Conservation (phyloP, 2,329 filamentous ascomycete genomes). For the Stachybotrys elegans region DNA sequence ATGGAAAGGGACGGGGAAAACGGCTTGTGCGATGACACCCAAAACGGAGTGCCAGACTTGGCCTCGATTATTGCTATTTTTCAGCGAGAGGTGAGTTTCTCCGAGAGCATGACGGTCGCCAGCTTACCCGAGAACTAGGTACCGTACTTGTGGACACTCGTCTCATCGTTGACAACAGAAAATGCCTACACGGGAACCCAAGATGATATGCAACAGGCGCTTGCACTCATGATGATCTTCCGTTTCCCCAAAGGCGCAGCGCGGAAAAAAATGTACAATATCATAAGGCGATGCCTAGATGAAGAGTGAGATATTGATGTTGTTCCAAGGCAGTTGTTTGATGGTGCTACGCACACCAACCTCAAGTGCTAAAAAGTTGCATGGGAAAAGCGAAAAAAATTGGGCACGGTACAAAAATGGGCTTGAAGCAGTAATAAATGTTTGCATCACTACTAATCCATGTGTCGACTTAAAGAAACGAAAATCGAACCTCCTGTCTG, state of each 20-base stretch:
- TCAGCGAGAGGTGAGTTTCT: neutral
- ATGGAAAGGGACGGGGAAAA: neutral
- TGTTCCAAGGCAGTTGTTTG: neutral
- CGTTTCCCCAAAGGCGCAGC: neutral
- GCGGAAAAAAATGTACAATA: neutral
- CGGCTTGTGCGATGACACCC: neutral
- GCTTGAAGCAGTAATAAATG: neutral
- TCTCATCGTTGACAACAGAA: neutral
- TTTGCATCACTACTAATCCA: too few species aligned
- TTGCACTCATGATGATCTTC: neutral
- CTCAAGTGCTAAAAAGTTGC: neutral
- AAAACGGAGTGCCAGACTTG: neutral
- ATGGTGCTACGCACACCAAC: neutral
- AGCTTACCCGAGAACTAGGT: neutral
- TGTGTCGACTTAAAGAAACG: neutral
- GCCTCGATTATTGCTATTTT: neutral
- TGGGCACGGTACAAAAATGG: too few species aligned
- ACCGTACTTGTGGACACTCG: neutral
- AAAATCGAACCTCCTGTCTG: constrained; percentile 1
- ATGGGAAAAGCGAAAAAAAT: too few species aligned
- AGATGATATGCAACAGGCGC: neutral
- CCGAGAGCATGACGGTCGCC: neutral
- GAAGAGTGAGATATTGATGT: neutral
- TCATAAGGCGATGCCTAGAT: neutral
- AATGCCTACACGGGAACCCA: neutral